Conservation (phyloP, 164 flowering plant species). For the Chimonanthus praecox region DNA sequence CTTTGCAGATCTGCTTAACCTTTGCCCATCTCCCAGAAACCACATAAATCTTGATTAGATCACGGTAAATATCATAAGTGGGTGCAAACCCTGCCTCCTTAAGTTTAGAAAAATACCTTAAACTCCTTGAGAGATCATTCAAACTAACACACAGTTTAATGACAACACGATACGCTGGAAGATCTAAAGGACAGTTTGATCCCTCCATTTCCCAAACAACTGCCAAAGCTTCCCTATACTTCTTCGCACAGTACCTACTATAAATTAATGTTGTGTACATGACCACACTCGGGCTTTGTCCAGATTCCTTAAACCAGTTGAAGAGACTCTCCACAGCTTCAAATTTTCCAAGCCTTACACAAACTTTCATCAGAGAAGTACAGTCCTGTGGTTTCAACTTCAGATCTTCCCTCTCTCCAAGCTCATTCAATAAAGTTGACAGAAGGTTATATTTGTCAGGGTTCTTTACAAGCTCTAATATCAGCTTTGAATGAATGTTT, state of each 20-base stretch:
- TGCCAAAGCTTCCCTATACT: conserved; percentile 66
- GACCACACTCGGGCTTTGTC: conserved; percentile 51
- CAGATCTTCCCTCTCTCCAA: conserved; percentile 69
- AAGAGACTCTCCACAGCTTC: conserved; percentile 65
- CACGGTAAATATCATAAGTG: conserved; percentile 64
- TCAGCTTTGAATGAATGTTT: conserved; percentile 68
- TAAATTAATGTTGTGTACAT: conserved; percentile 85
- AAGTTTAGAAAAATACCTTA: conserved; percentile 63
- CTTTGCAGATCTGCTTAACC: conserved; percentile 66
- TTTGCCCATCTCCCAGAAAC: conserved; percentile 65
- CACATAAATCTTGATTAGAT: conserved; percentile 49
- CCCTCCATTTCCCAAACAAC: conserved; percentile 91
- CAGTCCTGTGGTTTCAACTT: conserved; percentile 68
- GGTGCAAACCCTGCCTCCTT: conserved; percentile 83
- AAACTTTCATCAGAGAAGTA: conserved; percentile 76
- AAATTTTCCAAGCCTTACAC: conserved; percentile 55
- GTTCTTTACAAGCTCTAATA: conserved; percentile 64
- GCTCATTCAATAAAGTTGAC: conserved; percentile 53
- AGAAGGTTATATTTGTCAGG: conserved; percentile 60
- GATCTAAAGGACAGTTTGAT: conserved; percentile 57
- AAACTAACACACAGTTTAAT: conserved; percentile 67
- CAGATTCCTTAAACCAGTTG: conserved; percentile 64
- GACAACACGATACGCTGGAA: conserved; percentile 80
- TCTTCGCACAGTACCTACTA: conserved; percentile 51
- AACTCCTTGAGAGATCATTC: conserved; percentile 66